These are phyloP conservation scores for Pugionium dolabratum DNA, from an alignment of 345 rosid genomes.

Conservation along the genomic window DNA sequence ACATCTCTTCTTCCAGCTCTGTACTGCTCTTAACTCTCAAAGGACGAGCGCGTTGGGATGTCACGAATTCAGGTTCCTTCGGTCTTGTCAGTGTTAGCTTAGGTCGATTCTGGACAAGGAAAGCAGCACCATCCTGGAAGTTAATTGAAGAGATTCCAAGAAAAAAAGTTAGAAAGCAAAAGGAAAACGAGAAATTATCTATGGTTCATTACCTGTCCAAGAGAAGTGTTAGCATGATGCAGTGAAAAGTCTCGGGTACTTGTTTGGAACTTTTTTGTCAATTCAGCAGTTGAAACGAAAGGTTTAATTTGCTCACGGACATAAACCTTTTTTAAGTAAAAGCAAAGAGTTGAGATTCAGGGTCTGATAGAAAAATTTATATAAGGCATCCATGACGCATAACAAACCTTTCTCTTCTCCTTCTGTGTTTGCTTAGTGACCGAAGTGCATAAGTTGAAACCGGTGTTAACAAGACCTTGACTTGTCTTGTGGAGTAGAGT, in stretches of 20 bases:
- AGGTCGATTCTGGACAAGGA: conserved; percentile 46
- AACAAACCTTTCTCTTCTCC: conserved; percentile 74
- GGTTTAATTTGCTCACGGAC: conserved; percentile 35
- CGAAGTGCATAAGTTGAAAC: conserved; percentile 49
- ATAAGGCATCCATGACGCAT: conserved; percentile 24
- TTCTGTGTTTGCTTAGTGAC: conserved; percentile 47
- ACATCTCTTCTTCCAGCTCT: conserved; percentile 97
- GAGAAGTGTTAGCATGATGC: conserved; percentile 42
- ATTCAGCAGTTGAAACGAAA: conserved; percentile 61
- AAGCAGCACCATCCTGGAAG: conserved; percentile 8
- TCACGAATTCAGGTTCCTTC: conserved; percentile 87
- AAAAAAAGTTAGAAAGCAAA: conserved; percentile 1
- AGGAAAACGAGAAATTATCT: neutral
- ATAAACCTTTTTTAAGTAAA: conserved; percentile 36
- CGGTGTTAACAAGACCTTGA: conserved; percentile 54
- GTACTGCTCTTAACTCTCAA: conserved; percentile 81
- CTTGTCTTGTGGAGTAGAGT: conserved; percentile 82
- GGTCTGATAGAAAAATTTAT: conserved; percentile 3
- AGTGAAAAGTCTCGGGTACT: conserved; percentile 74
- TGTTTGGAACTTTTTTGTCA: conserved; percentile 85
- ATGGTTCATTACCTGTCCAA: conserved; percentile 30
- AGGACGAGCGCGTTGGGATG: conserved; percentile 80
- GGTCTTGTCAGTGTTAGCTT: conserved; percentile 86
- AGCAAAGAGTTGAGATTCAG: conserved; percentile 16
- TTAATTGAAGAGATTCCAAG: conserved; percentile 29